These are phyloP conservation scores for Calamus simplicifolius DNA, from an alignment of 176 grass and related monocot genomes.

Conservation along the genomic window DNA sequence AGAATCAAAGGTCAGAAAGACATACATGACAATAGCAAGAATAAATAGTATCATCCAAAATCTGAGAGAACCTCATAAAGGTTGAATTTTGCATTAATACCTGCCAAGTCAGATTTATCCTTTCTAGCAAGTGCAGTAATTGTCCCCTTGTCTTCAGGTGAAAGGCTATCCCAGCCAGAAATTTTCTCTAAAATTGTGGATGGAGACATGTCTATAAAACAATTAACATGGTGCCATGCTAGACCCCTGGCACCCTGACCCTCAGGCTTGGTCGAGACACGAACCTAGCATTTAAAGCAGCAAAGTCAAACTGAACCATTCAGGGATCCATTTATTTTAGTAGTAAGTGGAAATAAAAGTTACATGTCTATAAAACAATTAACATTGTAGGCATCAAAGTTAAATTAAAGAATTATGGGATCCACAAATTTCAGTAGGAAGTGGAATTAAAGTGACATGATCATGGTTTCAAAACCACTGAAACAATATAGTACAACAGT, in stretches of 20 bases:
- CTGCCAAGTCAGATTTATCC: conserved; percentile 18
- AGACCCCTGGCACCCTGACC: conserved; percentile 56
- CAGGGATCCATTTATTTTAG: too few relatives aligned
- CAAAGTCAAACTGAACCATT: too few relatives aligned
- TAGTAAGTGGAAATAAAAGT: too few relatives aligned
- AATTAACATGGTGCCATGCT: conserved; percentile 69
- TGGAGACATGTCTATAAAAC: conserved; percentile 65
- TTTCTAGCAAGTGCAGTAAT: conserved; percentile 54
- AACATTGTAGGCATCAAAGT: too few relatives aligned
- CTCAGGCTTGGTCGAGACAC: conserved; percentile 69
- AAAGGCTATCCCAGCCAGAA: conserved; percentile 70
- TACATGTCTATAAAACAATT: too few relatives aligned
- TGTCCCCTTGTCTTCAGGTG: conserved; percentile 46
- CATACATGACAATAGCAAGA: neutral
- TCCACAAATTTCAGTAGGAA: too few relatives aligned
- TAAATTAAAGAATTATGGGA: too few relatives aligned
- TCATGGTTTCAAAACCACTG: too few relatives aligned
- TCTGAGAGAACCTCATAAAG: conserved; percentile 5
- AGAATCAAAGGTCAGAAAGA: too few relatives aligned
- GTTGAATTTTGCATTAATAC: conserved; percentile 27
- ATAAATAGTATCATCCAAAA: conserved; percentile 2
- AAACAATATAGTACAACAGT: too few relatives aligned
- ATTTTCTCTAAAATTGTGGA: conserved; percentile 55
- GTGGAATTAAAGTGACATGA: too few relatives aligned
- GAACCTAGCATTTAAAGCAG: conserved; percentile 47